A percentile compares a stretch with the other conserved stretches of the same genome.
These are phyloP conservation scores for Apiotrichum domesticum DNA, from an alignment of 1,284 basidiomycete genomes.

Conservation along the genomic window DNA sequence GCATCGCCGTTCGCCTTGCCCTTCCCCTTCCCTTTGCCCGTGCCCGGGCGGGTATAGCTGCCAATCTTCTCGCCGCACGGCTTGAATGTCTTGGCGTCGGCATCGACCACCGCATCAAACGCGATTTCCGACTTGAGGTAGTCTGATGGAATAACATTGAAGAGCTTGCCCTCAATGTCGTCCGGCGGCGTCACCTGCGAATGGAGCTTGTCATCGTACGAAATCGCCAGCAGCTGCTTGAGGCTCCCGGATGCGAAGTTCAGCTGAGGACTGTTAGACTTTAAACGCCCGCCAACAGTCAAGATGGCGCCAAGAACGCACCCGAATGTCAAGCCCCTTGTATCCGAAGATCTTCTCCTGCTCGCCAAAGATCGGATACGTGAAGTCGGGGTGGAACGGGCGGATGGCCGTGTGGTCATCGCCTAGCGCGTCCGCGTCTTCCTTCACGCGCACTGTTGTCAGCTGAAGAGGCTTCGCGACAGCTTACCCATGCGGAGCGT, in stretches of 20 bases:
- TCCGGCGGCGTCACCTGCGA: constrained; percentile 70
- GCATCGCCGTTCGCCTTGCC: constrained; percentile 40
- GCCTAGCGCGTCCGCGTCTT: constrained; percentile 58
- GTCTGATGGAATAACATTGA: constrained; percentile 72
- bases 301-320: constrained; percentile 44
- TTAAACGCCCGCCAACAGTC: too few species aligned
- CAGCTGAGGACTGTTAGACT: constrained; percentile 50
- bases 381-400: constrained; percentile 72
- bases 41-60: constrained; percentile 59
- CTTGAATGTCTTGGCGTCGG: constrained; percentile 65
- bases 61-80: constrained; percentile 71
- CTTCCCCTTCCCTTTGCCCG: constrained; percentile 52
- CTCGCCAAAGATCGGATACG: constrained; percentile 93
- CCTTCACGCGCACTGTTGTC: constrained; percentile 52
- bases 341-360: constrained; percentile 97
- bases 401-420: constrained; percentile 58
- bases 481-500: constrained; percentile 62
- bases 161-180: constrained; percentile 73
- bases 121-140: constrained; percentile 61
- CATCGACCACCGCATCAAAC: constrained; percentile 64
- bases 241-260: constrained; percentile 83
- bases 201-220: constrained; percentile 61
- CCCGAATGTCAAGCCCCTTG: constrained; percentile 70
- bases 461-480: background rate
- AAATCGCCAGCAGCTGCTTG: constrained; percentile 65